Base-by-base conservation (phyloP, 2,329 filamentous ascomycete genomes). In the Phyllosticta ampelicida region DNA sequence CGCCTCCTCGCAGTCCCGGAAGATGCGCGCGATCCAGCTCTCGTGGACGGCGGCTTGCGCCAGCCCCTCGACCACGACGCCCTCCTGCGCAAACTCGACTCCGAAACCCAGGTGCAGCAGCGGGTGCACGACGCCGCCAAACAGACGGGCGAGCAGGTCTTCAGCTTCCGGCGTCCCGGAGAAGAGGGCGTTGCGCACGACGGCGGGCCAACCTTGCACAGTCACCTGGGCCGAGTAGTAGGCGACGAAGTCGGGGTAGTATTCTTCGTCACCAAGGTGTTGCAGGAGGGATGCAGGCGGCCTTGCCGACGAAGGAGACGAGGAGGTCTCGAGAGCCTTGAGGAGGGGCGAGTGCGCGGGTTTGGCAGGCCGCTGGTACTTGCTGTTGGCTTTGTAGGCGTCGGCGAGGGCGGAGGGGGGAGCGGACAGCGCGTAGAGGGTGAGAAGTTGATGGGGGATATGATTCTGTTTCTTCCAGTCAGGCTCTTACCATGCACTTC, bases 41-140 rank as follows among this genome's bases (percentile, higher is more conserved):
- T 77, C 73, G 66, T 95, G 89, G 1, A 90, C 81, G 8, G 86
- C 83, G 1, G 86, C 78, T 73, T 95, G 86, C 0, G 90, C 89
- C 18, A 96, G 80, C 0, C 77, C 90, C 72, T 92, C 83, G 5
- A 90, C 89, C 26, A 96, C 78, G 60, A 95, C 84, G 44, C 87
- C 87, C 1, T 89, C 89, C 67, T 95, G 89, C 9, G 80, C 70
- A 75, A 90, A 95, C 68, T 95, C 90, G 36, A 96, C 68, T 4
- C 87, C 90, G 67, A 90, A 95, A 53, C 90, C 87, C 19, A 95
- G 79, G 68, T 95, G 89, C 62, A 96, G 91, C 16, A 94, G 74
- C 1, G 90, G 89, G 66, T 95, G 89, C 1, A 90, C 64, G 62
- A 92, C 80, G 0, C 87, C 85, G 16, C 79, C 80, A 66, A 82